These are phyloP conservation scores for Carex cristatella DNA, from an alignment of 176 grass and related monocot genomes.

Conservation along the genomic window DNA sequence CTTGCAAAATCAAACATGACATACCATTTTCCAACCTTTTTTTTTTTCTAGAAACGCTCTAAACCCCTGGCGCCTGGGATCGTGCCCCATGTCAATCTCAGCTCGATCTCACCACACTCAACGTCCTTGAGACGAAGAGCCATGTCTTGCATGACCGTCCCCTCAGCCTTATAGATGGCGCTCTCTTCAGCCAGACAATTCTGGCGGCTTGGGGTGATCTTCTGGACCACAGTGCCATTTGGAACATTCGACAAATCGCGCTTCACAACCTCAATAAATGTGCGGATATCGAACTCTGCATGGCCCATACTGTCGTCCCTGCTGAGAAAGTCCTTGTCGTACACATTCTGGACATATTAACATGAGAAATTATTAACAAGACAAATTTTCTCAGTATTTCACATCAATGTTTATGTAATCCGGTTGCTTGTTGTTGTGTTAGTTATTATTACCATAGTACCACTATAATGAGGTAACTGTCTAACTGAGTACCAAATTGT, in stretches of 20 bases:
- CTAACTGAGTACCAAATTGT: background rate
- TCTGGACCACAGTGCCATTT: constrained; percentile 36
- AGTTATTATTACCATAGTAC: background rate
- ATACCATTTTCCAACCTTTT: background rate
- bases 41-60: background rate
- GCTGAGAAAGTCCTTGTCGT: constrained; percentile 60
- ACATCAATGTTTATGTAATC: background rate
- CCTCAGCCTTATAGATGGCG: constrained; percentile 40
- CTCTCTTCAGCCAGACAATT: constrained; percentile 71
- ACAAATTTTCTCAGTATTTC: background rate
- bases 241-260: constrained; percentile 48
- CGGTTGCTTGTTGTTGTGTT: background rate
- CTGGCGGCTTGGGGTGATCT: constrained; percentile 26
- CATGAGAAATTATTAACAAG: background rate
- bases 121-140: constrained; percentile 46
- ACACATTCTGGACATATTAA: constrained; percentile 47
- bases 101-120: constrained; percentile 39
- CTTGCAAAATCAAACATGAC: background rate
- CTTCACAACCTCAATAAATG: constrained; percentile 35
- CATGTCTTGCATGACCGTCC: constrained; percentile 46
- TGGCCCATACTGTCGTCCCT: constrained; percentile 67
- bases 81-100: constrained; percentile 47
- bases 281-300: constrained; percentile 53
- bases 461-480: background rate
- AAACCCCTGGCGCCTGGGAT: constrained; percentile 23